Conservation (phyloP, 2,329 filamentous ascomycete genomes). For the Knufia petricola region DNA sequence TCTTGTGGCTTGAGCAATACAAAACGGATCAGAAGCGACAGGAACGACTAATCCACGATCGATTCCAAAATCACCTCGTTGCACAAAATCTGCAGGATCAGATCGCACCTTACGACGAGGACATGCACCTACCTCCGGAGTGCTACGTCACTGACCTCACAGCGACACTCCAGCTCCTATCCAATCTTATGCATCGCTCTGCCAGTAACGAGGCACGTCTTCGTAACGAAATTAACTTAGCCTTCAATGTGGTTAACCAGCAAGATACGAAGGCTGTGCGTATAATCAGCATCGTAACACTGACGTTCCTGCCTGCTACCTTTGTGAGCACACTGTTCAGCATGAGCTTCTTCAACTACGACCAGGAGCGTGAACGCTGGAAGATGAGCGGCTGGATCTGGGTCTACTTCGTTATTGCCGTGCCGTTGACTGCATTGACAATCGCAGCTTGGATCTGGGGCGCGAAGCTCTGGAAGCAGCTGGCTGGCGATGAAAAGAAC, state of each 20-base stretch:
- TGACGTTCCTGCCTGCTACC: conserved; percentile 1
- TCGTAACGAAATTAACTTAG: conserved; percentile 7
- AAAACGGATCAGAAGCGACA: not conserved
- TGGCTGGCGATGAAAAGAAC: not conserved
- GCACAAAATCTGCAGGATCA: not conserved
- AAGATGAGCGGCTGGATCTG: conserved; percentile 6
- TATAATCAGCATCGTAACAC: not conserved
- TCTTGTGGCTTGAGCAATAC: not conserved
- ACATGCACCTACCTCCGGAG: not conserved
- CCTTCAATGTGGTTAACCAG: conserved; percentile 5
- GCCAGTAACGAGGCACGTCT: conserved; percentile 1
- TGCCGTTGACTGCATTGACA: conserved; percentile 8
- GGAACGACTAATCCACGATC: not conserved
- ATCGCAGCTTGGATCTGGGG: not conserved
- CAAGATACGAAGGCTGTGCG: conserved; percentile 4
- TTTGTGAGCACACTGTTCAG: conserved; percentile 11
- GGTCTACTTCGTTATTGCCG: conserved; percentile 12
- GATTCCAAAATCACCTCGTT: too few species aligned
- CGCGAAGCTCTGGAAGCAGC: not conserved
- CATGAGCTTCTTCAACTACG: conserved; percentile 12
- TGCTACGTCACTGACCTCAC: not conserved
- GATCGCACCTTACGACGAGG: not conserved
- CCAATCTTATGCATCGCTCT: not conserved
- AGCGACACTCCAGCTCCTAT: conserved; percentile 1
- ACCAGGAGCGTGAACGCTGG: not conserved